Evolutionary conservation across 768 basidiomycete genomes (phyloP).

Genomic region (Lactarius quietus): DNA sequence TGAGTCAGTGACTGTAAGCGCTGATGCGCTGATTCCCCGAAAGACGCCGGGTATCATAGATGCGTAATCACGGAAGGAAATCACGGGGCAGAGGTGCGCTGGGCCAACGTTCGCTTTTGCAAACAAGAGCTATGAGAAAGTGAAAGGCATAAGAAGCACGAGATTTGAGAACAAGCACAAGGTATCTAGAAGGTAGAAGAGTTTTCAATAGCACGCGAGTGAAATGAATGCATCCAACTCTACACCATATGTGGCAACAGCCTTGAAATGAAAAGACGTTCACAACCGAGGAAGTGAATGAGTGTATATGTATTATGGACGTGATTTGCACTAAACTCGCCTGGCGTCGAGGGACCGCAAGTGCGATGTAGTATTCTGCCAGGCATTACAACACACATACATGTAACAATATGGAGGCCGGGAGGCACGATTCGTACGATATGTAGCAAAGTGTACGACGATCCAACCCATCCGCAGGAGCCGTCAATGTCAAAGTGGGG

Average conservation of each 20-base stretch:
- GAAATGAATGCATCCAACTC: no score
- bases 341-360: background rate
- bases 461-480: constrained; percentile 1
- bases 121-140: background rate
- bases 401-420: constrained; percentile 6
- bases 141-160: no score
- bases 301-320: constrained; percentile 4
- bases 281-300: constrained; percentile 32
- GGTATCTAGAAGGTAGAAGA: constrained; percentile 63
- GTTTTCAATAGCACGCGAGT: no score
- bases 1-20: constrained; percentile 59
- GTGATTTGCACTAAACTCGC: background rate
- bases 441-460: constrained; percentile 6
- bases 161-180: constrained; percentile 40
- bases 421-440: constrained; percentile 1
- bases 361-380: background rate
- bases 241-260: no score
- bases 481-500: constrained; percentile 4
- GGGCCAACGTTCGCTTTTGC: constrained; percentile 51
- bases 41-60: no score
- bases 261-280: constrained; percentile 49
- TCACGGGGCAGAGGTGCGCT: constrained; percentile 43
- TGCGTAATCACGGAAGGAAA: constrained; percentile 53
- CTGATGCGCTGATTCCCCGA: no score
- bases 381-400: constrained; percentile 3